Percentiles rank a stretch among this genome's conserved stretches.
These are phyloP conservation scores for Tetragonia tetragonoides DNA, from an alignment of 148 eudicot genomes.

Conservation along the genomic window DNA sequence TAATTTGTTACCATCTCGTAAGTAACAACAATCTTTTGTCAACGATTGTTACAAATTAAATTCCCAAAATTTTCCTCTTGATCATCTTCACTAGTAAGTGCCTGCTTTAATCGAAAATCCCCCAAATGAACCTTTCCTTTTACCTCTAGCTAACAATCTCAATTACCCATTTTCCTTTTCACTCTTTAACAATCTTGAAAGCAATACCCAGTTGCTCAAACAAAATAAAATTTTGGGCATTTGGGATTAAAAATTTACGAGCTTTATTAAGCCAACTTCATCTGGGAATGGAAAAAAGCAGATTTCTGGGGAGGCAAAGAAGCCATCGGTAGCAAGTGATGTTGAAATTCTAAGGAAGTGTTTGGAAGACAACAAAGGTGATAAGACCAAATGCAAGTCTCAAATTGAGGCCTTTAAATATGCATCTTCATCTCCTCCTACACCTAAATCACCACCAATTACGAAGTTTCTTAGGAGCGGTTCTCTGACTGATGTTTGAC, in stretches of 20 bases:
- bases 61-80: too few species aligned
- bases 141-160: neutral
- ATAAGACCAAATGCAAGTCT: constrained; percentile 42
- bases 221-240: neutral
- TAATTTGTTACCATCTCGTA: too few species aligned
- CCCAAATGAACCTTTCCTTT: too few species aligned
- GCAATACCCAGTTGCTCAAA: constrained; percentile 8
- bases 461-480: constrained; percentile 35
- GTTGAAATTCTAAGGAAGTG: constrained; percentile 39
- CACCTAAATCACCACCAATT: constrained; percentile 11
- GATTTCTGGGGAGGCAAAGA: constrained; percentile 16
- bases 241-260: neutral
- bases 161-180: neutral
- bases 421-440: constrained; percentile 26
- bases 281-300: neutral
- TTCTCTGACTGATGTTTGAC: constrained; percentile 52
- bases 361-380: constrained; percentile 48
- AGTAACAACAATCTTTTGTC: too few species aligned
- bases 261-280: neutral
- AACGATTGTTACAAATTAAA: too few species aligned
- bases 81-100: too few species aligned
- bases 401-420: constrained; percentile 37
- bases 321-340: constrained; percentile 12
- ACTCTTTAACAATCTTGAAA: neutral
- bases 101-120: too few species aligned